Base-by-base conservation (phyloP, 805 yeast genomes). In the Saturnispora hagleri region DNA sequence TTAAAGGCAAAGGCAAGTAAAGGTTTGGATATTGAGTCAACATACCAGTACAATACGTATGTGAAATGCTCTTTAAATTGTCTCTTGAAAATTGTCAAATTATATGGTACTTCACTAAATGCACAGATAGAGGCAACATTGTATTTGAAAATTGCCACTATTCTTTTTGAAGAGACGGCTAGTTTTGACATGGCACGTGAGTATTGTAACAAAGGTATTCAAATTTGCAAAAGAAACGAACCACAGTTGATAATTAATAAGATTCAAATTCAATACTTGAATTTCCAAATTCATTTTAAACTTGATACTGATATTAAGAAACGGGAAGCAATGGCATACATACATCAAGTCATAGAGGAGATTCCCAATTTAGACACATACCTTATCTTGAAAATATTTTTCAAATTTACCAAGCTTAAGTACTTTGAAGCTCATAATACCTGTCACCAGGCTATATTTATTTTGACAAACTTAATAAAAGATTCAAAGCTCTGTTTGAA, bases 151-250 rank as follows among this genome's bases (percentile, higher is more conserved):
- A 55, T 76, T 9, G 71, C 78, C 0, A 58, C 58, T 12, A 46
- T 75, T 3, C 66, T 71, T 48, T 66, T 69, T 46, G 54, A 54
- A 26, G 82, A 78, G 51, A 77, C 81, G 0, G 62, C 62, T 3
- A 69, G 71, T 54, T 55, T 63, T 17, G 69, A 69, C 28, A 55
- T 63, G 38, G 81, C 82, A 0, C 73, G 73, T 15, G 69, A 67
- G 10, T 70, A 60, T 46, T 60, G 66, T 46, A 50, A 53, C 18
- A 59, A 60, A 62, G 63, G 67, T 57, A 31, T 69, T 53, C 61
- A 62, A 34, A 45, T 63, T 31, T 57, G 60, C 26, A 34, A 53
- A 18, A 53, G 58, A 34, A 53, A 58, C n/a, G 59, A 66, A 53
- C 56, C 66, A 35, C 53, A 64, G 6, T 28, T 55, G 18, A 49